These are phyloP conservation scores for Populus hybrid DNA, from an alignment of 441 rosid genomes.

Conservation along the genomic window DNA sequence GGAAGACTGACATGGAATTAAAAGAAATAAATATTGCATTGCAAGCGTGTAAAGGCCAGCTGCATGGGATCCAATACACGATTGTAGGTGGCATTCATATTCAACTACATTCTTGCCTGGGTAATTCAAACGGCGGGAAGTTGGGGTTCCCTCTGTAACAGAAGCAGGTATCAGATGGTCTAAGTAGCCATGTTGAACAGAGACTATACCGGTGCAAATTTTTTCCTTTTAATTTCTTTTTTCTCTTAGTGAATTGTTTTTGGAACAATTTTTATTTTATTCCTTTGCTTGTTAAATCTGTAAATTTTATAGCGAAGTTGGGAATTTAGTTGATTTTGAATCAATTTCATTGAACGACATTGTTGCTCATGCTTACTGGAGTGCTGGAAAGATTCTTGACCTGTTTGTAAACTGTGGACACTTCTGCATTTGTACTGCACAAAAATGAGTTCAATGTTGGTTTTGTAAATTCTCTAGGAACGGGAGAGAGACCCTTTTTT, in stretches of 20 bases:
- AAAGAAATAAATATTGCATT: slow-evolving; percentile 14
- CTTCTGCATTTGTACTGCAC: neutral
- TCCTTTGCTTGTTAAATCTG: slow-evolving; percentile 29
- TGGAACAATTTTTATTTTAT: neutral
- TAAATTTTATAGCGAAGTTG: slow-evolving; percentile 29
- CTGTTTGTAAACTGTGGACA: neutral
- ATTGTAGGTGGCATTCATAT: slow-evolving; percentile 9
- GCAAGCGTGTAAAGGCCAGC: slow-evolving; percentile 13
- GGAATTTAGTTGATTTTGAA: slow-evolving; percentile 12
- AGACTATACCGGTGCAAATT: slow-evolving; percentile 4
- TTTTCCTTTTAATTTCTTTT: slow-evolving; percentile 1
- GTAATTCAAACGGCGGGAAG: slow-evolving; percentile 14
- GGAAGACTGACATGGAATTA: slow-evolving; percentile 13
- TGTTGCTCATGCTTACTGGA: neutral
- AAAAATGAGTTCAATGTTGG: neutral
- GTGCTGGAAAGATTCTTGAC: neutral
- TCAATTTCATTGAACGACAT: neutral
- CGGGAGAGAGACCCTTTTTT: too few relatives aligned
- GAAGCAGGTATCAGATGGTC: slow-evolving; percentile 20
- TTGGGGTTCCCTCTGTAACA: neutral
- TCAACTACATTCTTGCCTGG: slow-evolving; percentile 11
- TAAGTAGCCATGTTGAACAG: slow-evolving; percentile 15
- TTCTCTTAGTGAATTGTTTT: slow-evolving; percentile 5
- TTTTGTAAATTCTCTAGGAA: neutral
- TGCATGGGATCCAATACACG: neutral